These are phyloP conservation scores for Immersiporthe knoxdaviesiana DNA, from an alignment of 2,329 filamentous ascomycete species.

Conservation along the genomic window DNA sequence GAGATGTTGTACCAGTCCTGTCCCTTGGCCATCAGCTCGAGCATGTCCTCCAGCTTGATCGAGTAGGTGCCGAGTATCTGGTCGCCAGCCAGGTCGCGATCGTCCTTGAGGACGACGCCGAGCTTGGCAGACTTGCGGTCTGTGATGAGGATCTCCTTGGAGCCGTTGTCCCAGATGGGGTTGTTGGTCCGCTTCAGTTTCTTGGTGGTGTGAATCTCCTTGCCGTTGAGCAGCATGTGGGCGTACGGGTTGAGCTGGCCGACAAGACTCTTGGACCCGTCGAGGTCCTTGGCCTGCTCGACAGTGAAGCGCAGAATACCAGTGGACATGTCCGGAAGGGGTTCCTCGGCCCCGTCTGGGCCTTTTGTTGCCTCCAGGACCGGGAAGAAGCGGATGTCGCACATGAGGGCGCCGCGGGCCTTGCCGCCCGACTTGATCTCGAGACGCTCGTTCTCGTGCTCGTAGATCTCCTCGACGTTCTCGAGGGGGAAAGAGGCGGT, in stretches of 20 bases:
- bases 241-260: slow-evolving; percentile 92
- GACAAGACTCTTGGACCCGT: slow-evolving; percentile 88
- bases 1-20: slow-evolving; percentile 95
- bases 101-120: slow-evolving; percentile 92
- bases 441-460: slow-evolving; percentile 82
- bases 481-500: slow-evolving; percentile 85
- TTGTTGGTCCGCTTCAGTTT: slow-evolving; percentile 97
- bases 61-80: slow-evolving; percentile 90
- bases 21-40: slow-evolving; percentile 87
- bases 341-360: slow-evolving; percentile 76
- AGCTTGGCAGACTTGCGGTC: slow-evolving; percentile 89
- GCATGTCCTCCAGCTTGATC: slow-evolving; percentile 91
- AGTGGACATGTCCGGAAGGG: slow-evolving; percentile 85
- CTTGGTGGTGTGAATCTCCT: slow-evolving; percentile 85
- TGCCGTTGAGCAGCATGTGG: slow-evolving; percentile 84
- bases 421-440: slow-evolving; percentile 87
- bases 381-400: slow-evolving; percentile 93
- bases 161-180: slow-evolving; percentile 91
- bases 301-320: slow-evolving; percentile 93
- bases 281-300: slow-evolving; percentile 95
- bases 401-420: slow-evolving; percentile 75
- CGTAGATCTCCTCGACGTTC: slow-evolving; percentile 73
- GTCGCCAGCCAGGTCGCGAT: slow-evolving; percentile 81
- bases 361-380: slow-evolving; percentile 75
- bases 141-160: slow-evolving; percentile 93